A percentile compares a stretch with the other conserved stretches of the same genome.
Conservation (phyloP, 2,329 filamentous ascomycete genomes). For the Pseudogymnoascus sp. region DNA sequence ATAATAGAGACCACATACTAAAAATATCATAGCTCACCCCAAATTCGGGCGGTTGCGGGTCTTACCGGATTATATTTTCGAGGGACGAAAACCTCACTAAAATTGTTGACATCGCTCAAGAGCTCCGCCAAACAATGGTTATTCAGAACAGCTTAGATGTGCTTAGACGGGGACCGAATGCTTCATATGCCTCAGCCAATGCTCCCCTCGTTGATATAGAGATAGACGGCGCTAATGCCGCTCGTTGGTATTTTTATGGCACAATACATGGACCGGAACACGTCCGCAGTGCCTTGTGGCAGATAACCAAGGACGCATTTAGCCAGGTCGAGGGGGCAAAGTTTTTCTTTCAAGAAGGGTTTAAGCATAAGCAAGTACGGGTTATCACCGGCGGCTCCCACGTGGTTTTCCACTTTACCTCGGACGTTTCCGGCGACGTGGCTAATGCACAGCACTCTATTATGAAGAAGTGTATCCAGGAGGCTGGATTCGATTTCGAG, state of each 20-base stretch:
- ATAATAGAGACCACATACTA: not conserved
- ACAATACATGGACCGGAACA: constrained; percentile 32
- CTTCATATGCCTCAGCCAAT: constrained; percentile 25
- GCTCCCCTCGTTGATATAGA: constrained; percentile 33
- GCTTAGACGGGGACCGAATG: constrained; percentile 32
- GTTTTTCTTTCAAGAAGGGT: constrained; percentile 26
- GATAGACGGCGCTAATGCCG: constrained; percentile 36
- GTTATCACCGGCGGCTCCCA: constrained; percentile 45
- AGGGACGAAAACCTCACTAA: constrained; percentile 42
- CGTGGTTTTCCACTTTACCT: constrained; percentile 46
- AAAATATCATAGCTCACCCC: constrained; percentile 39
- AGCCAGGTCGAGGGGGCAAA: constrained; percentile 25
- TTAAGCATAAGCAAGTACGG: constrained; percentile 30
- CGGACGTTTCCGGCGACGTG: constrained; percentile 40
- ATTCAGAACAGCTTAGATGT: constrained; percentile 33
- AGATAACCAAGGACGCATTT: constrained; percentile 25
- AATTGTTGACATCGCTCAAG: constrained; percentile 42
- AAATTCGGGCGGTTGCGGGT: constrained; percentile 42
- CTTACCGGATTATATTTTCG: constrained; percentile 37
- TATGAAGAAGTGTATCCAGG: constrained; percentile 32
- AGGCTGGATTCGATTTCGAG: constrained; percentile 44
- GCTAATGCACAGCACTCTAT: constrained; percentile 38
- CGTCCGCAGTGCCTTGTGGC: constrained; percentile 29
- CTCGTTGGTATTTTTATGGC: constrained; percentile 42
- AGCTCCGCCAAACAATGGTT: constrained; percentile 33